These are phyloP conservation scores for Oldenlandia corymbosa DNA, from an alignment of 257 asterid species.

Conservation along the genomic window DNA sequence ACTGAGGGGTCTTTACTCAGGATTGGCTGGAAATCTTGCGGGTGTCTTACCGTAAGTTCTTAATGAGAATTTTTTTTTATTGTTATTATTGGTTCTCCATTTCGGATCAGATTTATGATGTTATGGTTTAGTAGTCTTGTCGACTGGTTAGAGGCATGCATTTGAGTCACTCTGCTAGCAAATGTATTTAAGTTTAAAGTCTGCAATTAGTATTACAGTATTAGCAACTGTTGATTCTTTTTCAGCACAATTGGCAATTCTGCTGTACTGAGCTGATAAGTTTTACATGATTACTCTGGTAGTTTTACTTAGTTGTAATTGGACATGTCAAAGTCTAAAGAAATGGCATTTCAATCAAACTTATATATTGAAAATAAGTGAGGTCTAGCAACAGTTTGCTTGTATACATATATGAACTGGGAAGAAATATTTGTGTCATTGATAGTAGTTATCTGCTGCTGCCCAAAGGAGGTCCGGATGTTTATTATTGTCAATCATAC, in stretches of 20 bases:
- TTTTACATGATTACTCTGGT: neutral
- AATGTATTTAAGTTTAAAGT: neutral
- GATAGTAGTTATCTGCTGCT: neutral
- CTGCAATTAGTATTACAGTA: neutral
- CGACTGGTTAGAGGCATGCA: neutral
- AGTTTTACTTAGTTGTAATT: conserved; percentile 1
- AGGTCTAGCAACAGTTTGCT: neutral
- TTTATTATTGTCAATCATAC: neutral
- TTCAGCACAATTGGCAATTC: too few species aligned
- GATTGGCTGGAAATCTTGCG: conserved; percentile 61
- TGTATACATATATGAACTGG: neutral
- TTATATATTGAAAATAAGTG: neutral
- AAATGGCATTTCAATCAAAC: neutral
- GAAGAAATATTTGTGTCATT: neutral
- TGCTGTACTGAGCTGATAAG: neutral
- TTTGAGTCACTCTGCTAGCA: conserved; percentile 4
- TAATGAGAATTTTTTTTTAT: too few species aligned
- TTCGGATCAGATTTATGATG: neutral
- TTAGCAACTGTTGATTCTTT: too few species aligned
- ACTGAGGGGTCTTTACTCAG: conserved; percentile 64
- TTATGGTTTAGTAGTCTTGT: conserved; percentile 3
- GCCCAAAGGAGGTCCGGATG: neutral
- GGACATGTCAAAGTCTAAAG: neutral
- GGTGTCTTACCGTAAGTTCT: conserved; percentile 70
- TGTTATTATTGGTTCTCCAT: too few species aligned